Base-by-base conservation (phyloP, 2,329 filamentous ascomycete genomes). In the Ustilaginoidea virens region DNA sequence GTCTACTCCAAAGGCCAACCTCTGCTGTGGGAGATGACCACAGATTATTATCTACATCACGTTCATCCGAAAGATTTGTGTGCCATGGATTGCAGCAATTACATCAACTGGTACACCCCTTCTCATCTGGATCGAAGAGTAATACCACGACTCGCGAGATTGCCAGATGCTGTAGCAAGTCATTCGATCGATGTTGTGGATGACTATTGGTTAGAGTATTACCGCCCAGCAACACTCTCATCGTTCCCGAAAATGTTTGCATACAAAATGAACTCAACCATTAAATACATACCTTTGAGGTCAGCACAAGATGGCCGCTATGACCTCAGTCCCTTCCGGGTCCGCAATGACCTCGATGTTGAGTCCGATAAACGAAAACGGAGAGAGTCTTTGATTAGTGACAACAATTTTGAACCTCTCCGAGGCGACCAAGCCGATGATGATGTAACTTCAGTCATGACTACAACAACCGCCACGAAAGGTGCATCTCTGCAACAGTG, bases 161-260 rank as follows among this genome's bases (percentile, higher is more conserved):
- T 50, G 21, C 55, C 54, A 4, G 48, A 52, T 20, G 50, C 58
- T 14, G 39, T 47, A 6, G 39, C 40, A 9, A 47, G 49, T 17
- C 64, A 60, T 36, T 58, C 60, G 5, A 54, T 79, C 3, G 57
- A 63, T 4, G 72, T 68, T 34, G 83, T 82, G 35, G 87, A 96
- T 46, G 85, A 96, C 51, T 98, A 93, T 52, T 98, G 90, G 90
- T 63, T 90, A 6, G 90, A 98, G 49, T 96, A 94, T 51, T 98
- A 98, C 48, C 74, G 86, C 10, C 90, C 90, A 0, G 66, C 81
- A 6, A 81, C 80, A 0, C 58, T 96, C 1, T 93, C 90, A 0
- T 90, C 83, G 0, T 83, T 96, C 39, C 69, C 76, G 10, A 98
- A 94, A 48, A 80, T 94, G 49, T 94, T 93, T 47, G 73, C 83